Base-by-base conservation (phyloP, 371 early-diverging fungal genomes). In the Umbelopsis sp. region DNA sequence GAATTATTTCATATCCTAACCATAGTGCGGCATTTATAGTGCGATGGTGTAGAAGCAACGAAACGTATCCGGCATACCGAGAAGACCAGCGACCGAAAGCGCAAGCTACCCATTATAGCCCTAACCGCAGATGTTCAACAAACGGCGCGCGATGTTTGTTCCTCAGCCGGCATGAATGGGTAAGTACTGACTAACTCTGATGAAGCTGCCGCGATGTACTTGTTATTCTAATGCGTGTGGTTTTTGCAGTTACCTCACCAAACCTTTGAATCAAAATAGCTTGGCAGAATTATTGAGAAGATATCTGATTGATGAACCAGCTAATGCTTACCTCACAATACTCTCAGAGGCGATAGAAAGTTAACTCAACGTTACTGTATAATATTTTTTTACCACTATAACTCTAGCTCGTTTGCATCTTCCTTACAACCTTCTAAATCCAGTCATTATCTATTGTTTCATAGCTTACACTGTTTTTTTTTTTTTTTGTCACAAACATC, bases 111-210 rank as follows among this genome's bases (percentile, higher is more conserved):
- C 2, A 77, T 80, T 38, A 74, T 78, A 65, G 82, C 80, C 18
- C 65, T 82, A 1, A 81, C 85, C 66, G 87, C 87, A 11, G 87
- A 87, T 70, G 80, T 86, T 22, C 87, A 87, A 66, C 70, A 66
- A 8, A 72, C 81, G 4, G 86, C 87, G 18, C 85, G 84, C 65
- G 74, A 80, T 66, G 78, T 77, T 41, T 87, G 87, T 35, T 65
- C 85, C 44, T 72, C 71, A 52, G 86, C 81, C 16, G 85, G 83
- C 45, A 81, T 82, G 80, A 78, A 83, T 44, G 87, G 84, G 69
- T 79, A 78, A 63, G 44, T 29, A 16, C 12, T 7, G 24, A 38
- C 7, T 24, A 12, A 29, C 12, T 16, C 37, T 32, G 14, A 5
- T 7, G 41, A 7, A 41, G 7, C 7, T 41, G 4, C 29, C 29